Evolutionary conservation across 2,329 filamentous ascomycete genomes (phyloP), one percentile per base, ranked within the genome.

Genomic region (Fusarium tricinctum): DNA sequence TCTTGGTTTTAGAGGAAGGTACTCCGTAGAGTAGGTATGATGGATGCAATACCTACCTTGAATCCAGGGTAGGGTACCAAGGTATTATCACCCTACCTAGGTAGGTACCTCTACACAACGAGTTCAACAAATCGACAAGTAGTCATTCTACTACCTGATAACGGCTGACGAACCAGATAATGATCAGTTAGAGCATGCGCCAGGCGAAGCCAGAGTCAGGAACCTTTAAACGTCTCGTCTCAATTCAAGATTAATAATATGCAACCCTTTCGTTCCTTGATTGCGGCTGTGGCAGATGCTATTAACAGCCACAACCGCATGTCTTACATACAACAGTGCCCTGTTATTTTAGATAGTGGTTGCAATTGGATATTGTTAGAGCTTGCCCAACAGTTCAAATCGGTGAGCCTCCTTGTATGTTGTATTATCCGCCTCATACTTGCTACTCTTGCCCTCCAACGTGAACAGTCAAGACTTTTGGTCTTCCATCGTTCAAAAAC

Each of bases 401-500:
- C 22, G 13, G 17, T 10, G 23, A 32, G 12, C n/a, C 23, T 9
- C 33, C 14, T n/a, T 5, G 9, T 15, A n/a, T 23, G 7, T 23
- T 23, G 8, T 23, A 23, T 23, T 35, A 17, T 35, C 30, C 15
- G 30, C 6, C 30, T 33, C 14, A 33, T 33, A 15, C 30, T 33
- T 19, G 5, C 35, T 38, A 61, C 30, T 48, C 23, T 15, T 42
- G 38, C 45, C 63, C 86, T 14, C 88, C 88, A 33, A 91, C 80
- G 4, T 82, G 83, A 49, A 91, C 82, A 1, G 84, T 88, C 70
- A 90, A 80, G 60, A 86, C 71, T 74, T 80, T 77, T 2, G 89
- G 89, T 52, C 81, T 82, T 4, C 81, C 77, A 73, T 89, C 88
- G 63, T 82, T 86, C 20, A 92, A 82, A 60, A 85, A 86, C 2